Conservation (phyloP, 2,329 filamentous ascomycete species). For the Fusarium sacchari region DNA sequence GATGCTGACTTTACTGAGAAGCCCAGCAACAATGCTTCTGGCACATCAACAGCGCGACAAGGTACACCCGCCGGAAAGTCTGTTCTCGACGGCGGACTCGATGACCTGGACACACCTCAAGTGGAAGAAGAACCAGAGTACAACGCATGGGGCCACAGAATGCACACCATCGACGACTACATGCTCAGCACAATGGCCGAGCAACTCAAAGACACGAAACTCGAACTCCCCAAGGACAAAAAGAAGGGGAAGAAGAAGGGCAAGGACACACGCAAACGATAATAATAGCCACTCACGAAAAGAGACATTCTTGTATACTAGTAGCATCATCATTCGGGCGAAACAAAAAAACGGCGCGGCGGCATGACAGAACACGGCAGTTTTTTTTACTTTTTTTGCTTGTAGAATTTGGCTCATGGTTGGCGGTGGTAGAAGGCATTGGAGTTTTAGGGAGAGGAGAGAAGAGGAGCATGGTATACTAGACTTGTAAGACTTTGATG, state of each 20-base stretch:
- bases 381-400: neutral
- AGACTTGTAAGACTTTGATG: slow-evolving; percentile 28
- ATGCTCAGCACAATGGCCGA: slow-evolving; percentile 76
- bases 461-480: neutral
- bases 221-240: slow-evolving; percentile 73
- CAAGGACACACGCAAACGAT: slow-evolving; percentile 65
- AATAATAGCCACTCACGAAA: slow-evolving; percentile 25
- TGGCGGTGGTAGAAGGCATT: slow-evolving; percentile 16
- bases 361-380: slow-evolving; percentile 12
- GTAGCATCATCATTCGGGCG: slow-evolving; percentile 4
- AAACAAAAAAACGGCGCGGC: slow-evolving; percentile 13
- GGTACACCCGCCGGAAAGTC: slow-evolving; percentile 60
- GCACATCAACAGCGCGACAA: slow-evolving; percentile 61
- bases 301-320: slow-evolving; percentile 23
- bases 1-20: slow-evolving; percentile 85
- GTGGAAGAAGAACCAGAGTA: slow-evolving; percentile 57
- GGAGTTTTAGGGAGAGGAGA: slow-evolving; percentile 23
- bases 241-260: slow-evolving; percentile 70
- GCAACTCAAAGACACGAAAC: slow-evolving; percentile 65
- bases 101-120: slow-evolving; percentile 48
- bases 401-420: slow-evolving; percentile 13
- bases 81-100: slow-evolving; percentile 46
- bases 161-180: slow-evolving; percentile 77
- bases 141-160: slow-evolving; percentile 67
- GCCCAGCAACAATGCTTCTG: slow-evolving; percentile 56